Evolutionary conservation across 441 rosid genomes (phyloP).

Genomic region (Raphanus hybrid): DNA sequence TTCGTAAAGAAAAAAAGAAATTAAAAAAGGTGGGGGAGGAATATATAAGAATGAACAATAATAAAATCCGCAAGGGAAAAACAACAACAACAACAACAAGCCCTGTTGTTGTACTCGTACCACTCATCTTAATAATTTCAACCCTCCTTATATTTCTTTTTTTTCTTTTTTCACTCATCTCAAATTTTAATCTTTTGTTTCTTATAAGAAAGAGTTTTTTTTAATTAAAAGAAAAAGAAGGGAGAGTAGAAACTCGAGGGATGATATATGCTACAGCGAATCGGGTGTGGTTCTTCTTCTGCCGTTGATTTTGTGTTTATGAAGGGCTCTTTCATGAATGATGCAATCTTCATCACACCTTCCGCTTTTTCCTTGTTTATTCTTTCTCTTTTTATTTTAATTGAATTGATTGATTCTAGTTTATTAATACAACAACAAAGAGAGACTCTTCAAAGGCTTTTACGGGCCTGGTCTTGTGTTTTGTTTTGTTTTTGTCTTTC

Average conservation of each 20-base stretch:
- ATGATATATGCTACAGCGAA: background rate
- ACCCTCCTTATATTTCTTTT: background rate
- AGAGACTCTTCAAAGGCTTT: background rate
- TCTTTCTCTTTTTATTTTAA: background rate
- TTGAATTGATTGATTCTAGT: background rate
- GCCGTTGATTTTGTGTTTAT: constrained; percentile 46
- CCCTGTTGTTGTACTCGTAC: background rate
- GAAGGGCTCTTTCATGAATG: constrained; percentile 29
- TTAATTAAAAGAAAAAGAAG: background rate
- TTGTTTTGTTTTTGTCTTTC: background rate
- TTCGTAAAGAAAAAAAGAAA: background rate
- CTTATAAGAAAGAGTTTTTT: background rate
- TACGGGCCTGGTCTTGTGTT: constrained; percentile 14
- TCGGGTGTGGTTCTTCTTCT: constrained; percentile 34
- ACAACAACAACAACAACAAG: constrained; percentile 1
- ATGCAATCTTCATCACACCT: constrained; percentile 17
- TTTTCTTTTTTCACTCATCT: background rate
- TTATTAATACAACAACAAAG: background rate
- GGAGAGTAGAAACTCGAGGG: background rate
- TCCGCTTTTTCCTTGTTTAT: constrained; percentile 6
- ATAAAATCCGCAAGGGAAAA: background rate
- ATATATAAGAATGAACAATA: constrained; percentile 6
- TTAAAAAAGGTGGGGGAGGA: background rate
- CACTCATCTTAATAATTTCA: constrained; percentile 7
- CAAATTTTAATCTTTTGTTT: background rate